A percentile compares a stretch with the other conserved stretches of the same genome.
Evolutionary conservation across 257 asterid genomes (phyloP).

Genomic region (Voacanga thouarsii): DNA sequence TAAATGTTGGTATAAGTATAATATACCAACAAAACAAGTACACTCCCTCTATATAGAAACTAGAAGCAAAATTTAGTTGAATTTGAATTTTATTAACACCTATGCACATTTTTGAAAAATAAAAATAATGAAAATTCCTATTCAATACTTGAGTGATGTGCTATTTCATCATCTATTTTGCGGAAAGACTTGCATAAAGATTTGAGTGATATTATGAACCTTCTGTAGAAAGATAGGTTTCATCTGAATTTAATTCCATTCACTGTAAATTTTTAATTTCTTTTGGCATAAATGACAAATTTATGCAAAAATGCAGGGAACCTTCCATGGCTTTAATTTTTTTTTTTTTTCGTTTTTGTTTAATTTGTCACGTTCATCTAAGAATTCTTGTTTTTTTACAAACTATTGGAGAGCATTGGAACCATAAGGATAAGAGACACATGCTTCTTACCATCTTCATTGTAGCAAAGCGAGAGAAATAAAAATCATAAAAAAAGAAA

Average conservation of each 20-base stretch:
- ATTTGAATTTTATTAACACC: neutral
- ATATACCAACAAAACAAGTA: neutral
- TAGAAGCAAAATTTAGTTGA: neutral
- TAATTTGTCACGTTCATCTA: neutral
- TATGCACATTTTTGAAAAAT: neutral
- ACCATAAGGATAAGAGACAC: neutral
- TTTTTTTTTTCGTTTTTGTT: neutral
- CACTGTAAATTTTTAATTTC: neutral
- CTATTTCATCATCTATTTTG: too few relatives aligned
- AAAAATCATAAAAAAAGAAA: neutral
- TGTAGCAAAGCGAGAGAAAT: too few relatives aligned
- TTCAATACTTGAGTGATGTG: too few relatives aligned
- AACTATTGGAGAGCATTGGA: neutral
- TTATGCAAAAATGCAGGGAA: neutral
- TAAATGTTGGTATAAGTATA: too few relatives aligned
- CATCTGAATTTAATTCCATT: neutral
- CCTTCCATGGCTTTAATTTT: neutral
- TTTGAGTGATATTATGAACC: slow-evolving; percentile 1
- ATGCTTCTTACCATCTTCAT: neutral
- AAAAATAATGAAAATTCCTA: neutral
- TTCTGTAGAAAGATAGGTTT: neutral
- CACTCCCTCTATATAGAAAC: neutral
- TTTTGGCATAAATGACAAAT: too few relatives aligned
- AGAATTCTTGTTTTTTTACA: neutral
- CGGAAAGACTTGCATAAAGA: neutral